Conservation (phyloP, 805 yeast genomes). For the Suhomyces sp. region DNA sequence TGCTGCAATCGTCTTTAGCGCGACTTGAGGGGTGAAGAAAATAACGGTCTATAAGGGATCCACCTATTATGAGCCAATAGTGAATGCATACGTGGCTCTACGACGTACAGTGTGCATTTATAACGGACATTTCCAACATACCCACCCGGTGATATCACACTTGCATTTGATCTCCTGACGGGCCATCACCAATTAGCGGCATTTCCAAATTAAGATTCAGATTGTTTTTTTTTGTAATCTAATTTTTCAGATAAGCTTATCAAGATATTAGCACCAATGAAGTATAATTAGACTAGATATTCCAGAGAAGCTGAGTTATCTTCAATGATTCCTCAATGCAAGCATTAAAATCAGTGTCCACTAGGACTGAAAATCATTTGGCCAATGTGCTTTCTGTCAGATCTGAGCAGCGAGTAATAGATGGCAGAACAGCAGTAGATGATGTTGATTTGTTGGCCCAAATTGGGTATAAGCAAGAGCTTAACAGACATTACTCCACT, state of each 20-base stretch:
- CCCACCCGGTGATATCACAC: background rate
- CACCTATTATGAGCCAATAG: background rate
- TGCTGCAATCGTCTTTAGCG: background rate
- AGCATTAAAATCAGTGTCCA: background rate
- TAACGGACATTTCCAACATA: background rate
- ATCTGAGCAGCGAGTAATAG: constrained; percentile 4
- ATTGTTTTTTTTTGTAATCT: background rate
- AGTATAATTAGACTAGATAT: background rate
- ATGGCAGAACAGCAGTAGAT: constrained; percentile 6
- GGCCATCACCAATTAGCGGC: background rate
- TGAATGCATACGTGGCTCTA: background rate
- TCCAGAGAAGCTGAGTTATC: background rate
- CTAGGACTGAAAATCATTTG: constrained; percentile 1
- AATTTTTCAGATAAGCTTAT: background rate
- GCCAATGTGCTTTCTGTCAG: constrained; percentile 1
- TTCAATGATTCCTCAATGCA: background rate
- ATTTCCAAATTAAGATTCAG: background rate
- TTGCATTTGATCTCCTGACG: background rate
- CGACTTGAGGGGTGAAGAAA: background rate
- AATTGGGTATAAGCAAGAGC: constrained; percentile 70
- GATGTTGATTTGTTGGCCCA: constrained; percentile 43
- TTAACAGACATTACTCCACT: constrained; percentile 57
- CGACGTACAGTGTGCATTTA: background rate
- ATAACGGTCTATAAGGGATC: background rate
- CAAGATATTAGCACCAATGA: background rate